Percentiles rank a stretch among this genome's conserved stretches.
Evolutionary conservation across 441 rosid species (phyloP).

Genomic region (Gossypium aridum): DNA sequence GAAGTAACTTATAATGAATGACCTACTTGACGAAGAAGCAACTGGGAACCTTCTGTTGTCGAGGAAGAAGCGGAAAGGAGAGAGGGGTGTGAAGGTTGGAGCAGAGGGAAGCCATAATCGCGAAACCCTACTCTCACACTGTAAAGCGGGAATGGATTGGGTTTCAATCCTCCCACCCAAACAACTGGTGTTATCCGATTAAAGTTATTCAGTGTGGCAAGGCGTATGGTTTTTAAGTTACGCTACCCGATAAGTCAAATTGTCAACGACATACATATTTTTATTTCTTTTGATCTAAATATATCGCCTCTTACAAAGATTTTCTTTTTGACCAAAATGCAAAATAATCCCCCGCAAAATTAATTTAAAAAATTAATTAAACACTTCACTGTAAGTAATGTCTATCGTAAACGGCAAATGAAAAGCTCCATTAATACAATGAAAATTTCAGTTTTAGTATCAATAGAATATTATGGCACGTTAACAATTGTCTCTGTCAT

Average conservation of each 20-base stretch:
- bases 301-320: no score
- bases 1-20: neutral
- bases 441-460: no score
- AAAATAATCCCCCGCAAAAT: no score
- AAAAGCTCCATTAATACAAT: no score
- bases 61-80: conserved; percentile 16
- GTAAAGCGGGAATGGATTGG: neutral
- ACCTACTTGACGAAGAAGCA: conserved; percentile 20
- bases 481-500: accelerated
- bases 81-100: conserved; percentile 29
- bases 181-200: neutral
- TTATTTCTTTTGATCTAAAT: no score
- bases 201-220: neutral
- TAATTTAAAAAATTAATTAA: no score
- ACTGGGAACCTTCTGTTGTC: conserved; percentile 15
- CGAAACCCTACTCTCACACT: conserved; percentile 20
- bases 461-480: no score
- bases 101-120: conserved; percentile 32
- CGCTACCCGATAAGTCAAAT: neutral
- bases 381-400: no score
- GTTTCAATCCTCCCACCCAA: neutral
- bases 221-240: neutral
- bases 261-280: no score
- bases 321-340: no score
- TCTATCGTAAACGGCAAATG: no score